Percentiles rank a stretch among this genome's conserved stretches.
Evolutionary conservation across 2,329 filamentous ascomycete species (phyloP).

Genomic region (Sporothrix pallida): DNA sequence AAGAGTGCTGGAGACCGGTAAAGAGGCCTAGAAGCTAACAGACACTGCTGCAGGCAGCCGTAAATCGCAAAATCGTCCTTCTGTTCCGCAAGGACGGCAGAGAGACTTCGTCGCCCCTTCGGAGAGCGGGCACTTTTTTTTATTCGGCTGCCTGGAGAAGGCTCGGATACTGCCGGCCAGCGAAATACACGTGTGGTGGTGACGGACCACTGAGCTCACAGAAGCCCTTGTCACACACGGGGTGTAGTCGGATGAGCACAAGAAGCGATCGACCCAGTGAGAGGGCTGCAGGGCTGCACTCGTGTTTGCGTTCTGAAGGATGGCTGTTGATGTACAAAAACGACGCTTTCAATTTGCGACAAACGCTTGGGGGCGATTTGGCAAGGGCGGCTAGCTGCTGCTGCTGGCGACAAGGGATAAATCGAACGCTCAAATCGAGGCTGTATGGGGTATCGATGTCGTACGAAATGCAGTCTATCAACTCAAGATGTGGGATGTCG

Average conservation of each 20-base stretch:
- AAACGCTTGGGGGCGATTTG: neutral
- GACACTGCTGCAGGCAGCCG: conserved; percentile 31
- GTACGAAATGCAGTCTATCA: neutral
- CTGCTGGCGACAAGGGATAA: neutral
- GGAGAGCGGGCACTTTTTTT: conserved; percentile 16
- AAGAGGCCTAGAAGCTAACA: neutral
- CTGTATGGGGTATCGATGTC: neutral
- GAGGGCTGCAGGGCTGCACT: neutral
- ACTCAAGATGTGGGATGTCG: neutral
- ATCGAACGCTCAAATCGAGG: neutral
- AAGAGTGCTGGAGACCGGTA: neutral
- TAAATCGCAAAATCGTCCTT: conserved; percentile 5
- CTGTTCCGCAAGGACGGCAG: neutral
- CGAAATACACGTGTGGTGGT: neutral
- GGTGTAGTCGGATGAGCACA: neutral
- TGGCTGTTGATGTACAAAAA: conserved; percentile 17
- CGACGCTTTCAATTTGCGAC: neutral
- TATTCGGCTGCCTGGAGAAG: conserved; percentile 34
- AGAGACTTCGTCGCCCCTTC: conserved; percentile 1
- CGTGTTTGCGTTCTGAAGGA: neutral
- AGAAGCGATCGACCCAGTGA: neutral
- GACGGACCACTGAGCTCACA: conserved; percentile 22
- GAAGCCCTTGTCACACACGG: conserved; percentile 18
- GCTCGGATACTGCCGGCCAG: conserved; percentile 25
- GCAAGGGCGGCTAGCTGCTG: conserved; percentile 8